Percentiles rank a stretch among this genome's conserved stretches.
phyloP scores from a whole-genome alignment of 495 filamentous ascomycete species.

The Penicillium coprophilum region DNA sequence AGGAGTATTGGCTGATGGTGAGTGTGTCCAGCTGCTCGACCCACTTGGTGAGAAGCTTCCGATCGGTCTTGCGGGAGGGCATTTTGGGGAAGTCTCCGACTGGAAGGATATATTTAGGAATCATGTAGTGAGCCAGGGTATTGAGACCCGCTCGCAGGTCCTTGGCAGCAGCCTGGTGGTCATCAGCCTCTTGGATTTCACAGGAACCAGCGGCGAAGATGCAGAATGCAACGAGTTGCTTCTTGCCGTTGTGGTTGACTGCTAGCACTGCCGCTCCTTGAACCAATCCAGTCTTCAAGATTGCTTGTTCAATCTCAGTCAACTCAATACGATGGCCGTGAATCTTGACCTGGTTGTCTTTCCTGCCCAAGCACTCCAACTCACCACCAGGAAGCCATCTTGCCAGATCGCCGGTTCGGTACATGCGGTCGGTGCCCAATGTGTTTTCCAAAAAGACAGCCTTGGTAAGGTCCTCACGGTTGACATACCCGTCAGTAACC shows the following conservation, averaged over 20 bases:
- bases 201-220: conserved; percentile 1
- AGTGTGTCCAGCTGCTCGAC: conserved; percentile 10
- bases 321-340: conserved; percentile 44
- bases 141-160: conserved; percentile 6
- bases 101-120: conserved; percentile 2
- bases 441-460: conserved; percentile 26
- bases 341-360: conserved; percentile 50
- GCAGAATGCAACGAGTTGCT: conserved; percentile 17
- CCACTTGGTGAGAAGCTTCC: conserved; percentile 20
- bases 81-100: conserved; percentile 40
- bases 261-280: conserved; percentile 14
- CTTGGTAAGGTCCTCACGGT: conserved; percentile 26
- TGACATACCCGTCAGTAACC: conserved; percentile 40
- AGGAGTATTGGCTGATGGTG: conserved; percentile 1
- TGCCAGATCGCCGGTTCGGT: conserved; percentile 41
- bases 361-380: conserved; percentile 43
- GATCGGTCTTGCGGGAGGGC: conserved; percentile 44
- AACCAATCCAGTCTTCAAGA: conserved; percentile 10
- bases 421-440: conserved; percentile 23
- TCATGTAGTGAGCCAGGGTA: conserved; percentile 5
- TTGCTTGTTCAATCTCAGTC: conserved; percentile 38
- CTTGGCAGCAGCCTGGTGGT: not conserved
- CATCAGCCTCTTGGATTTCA: conserved; percentile 1
- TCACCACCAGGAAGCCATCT: conserved; percentile 32
- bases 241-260: conserved; percentile 11